Evolutionary conservation across 208 protist species (phyloP).

Genomic region (Trypanosoma avium): DNA sequence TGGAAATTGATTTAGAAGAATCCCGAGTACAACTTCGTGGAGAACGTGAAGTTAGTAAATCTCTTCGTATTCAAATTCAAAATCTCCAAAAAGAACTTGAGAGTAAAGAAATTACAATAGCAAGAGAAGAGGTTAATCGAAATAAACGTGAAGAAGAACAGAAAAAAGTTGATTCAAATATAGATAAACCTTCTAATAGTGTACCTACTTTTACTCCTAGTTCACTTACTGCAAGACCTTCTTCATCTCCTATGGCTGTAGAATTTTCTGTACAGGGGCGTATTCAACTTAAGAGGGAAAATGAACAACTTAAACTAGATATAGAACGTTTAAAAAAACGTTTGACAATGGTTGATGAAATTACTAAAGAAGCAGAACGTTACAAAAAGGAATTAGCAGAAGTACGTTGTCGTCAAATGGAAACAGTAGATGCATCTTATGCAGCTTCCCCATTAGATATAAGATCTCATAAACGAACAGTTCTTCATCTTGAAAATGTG

Average conservation of each 20-base stretch:
- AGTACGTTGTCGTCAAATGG: constrained; percentile 13
- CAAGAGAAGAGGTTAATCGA: constrained; percentile 19
- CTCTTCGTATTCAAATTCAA: constrained; percentile 47
- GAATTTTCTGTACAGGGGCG: not conserved
- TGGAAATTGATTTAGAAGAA: constrained; percentile 52
- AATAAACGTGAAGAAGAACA: not conserved
- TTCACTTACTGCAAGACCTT: not conserved
- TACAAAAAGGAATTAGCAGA: constrained; percentile 49
- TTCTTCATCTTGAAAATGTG: constrained; percentile 51
- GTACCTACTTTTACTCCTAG: not conserved
- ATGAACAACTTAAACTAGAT: constrained; percentile 13
- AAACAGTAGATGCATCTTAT: constrained; percentile 6
- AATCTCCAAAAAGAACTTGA: constrained; percentile 33
- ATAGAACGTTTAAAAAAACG: constrained; percentile 36
- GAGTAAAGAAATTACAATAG: constrained; percentile 34
- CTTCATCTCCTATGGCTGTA: not conserved
- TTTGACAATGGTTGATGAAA: constrained; percentile 38
- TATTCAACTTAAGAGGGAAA: constrained; percentile 25
- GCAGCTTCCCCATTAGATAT: constrained; percentile 38
- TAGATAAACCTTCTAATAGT: not conserved
- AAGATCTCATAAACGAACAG: constrained; percentile 40
- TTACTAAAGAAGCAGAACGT: constrained; percentile 13
- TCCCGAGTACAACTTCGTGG: constrained; percentile 44
- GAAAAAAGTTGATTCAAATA: not conserved
- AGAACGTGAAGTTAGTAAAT: constrained; percentile 43